Percentiles rank a stretch among this genome's conserved stretches.
Evolutionary conservation across 176 grass and related monocot genomes (phyloP).

Genomic region (Tuctoria greenei): DNA sequence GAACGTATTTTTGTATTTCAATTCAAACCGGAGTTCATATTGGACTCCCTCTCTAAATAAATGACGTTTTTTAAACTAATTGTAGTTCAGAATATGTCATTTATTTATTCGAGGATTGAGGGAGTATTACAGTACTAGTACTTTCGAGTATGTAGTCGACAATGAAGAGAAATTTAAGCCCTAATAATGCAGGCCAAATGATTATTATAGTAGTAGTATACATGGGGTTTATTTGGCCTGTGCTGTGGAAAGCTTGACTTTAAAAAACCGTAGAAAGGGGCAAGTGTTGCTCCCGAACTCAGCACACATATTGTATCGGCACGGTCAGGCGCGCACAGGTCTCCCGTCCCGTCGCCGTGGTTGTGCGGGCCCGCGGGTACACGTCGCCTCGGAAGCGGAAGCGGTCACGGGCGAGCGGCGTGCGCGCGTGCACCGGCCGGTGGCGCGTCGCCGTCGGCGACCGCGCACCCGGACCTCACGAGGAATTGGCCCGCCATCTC

Average conservation of each 20-base stretch:
- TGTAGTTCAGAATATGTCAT: no score
- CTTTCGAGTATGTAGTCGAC: no score
- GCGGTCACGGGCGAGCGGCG: neutral
- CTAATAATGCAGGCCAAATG: slow-evolving; percentile 10
- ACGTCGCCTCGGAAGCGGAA: slow-evolving; percentile 10
- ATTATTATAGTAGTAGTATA: neutral
- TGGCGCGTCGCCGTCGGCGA: slow-evolving; percentile 47
- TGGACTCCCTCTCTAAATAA: no score
- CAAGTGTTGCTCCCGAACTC: slow-evolving; percentile 27
- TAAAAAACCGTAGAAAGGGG: slow-evolving; percentile 15
- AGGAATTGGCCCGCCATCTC: slow-evolving; percentile 26
- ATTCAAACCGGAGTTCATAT: neutral
- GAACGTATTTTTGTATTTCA: neutral
- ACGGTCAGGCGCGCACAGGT: slow-evolving; percentile 17
- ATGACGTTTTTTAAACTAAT: no score
- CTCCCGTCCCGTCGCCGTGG: slow-evolving; percentile 12
- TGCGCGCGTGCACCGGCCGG: neutral
- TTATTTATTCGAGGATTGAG: no score
- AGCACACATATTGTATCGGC: neutral
- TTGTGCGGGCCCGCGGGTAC: neutral
- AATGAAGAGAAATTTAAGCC: neutral
- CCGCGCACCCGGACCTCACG: slow-evolving; percentile 24
- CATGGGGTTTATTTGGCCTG: neutral
- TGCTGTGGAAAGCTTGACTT: slow-evolving; percentile 31
- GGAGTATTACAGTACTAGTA: neutral